Evolutionary conservation across 1,139 yeast species (phyloP).

Genomic region (Scheffersomyces parashehatae): DNA sequence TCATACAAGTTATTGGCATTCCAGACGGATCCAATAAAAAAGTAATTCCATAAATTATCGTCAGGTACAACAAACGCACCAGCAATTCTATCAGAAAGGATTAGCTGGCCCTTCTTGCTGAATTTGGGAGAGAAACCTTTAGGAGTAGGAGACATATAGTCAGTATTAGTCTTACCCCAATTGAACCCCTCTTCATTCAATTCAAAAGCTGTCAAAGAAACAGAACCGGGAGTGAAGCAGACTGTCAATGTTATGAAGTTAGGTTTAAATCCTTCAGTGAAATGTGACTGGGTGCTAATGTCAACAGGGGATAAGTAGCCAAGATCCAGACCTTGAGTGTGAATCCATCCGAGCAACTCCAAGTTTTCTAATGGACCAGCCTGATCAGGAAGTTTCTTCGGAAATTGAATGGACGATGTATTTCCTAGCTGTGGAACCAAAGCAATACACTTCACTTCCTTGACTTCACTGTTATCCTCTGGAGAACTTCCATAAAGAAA

Average conservation of each 20-base stretch:
- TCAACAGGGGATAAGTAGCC: constrained; percentile 70
- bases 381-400: constrained; percentile 47
- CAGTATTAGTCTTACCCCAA: constrained; percentile 77
- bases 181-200: constrained; percentile 63
- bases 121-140: constrained; percentile 63
- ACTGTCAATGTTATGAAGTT: constrained; percentile 62
- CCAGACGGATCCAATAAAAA: constrained; percentile 88
- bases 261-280: constrained; percentile 35
- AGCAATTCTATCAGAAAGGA: constrained; percentile 71
- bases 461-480: constrained; percentile 64
- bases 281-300: constrained; percentile 59
- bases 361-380: constrained; percentile 43
- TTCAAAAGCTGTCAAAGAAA: constrained; percentile 69
- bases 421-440: constrained; percentile 89
- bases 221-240: constrained; percentile 81
- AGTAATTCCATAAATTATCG: constrained; percentile 85
- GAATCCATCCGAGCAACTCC: constrained; percentile 79
- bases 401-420: constrained; percentile 63
- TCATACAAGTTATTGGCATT: constrained; percentile 58
- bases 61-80: constrained; percentile 90
- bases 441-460: constrained; percentile 75
- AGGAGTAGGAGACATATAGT: constrained; percentile 53
- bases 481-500: constrained; percentile 78
- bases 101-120: constrained; percentile 65
- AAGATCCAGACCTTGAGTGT: constrained; percentile 67